Percentiles rank a stretch among this genome's conserved stretches.
Evolutionary conservation across 495 filamentous ascomycete genomes (phyloP).

Genomic region (Talaromyces thailandensis): DNA sequence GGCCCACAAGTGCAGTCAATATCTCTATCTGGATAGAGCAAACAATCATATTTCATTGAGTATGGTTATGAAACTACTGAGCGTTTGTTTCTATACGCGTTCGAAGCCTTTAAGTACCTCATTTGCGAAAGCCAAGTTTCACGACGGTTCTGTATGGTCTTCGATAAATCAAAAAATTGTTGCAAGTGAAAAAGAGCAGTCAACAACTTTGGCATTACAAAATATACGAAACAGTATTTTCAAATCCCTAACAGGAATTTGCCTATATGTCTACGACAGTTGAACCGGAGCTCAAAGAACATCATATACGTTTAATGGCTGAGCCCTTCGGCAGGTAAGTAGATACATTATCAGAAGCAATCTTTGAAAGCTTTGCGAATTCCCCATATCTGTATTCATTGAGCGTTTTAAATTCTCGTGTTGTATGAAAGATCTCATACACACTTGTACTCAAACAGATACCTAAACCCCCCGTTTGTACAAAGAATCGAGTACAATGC

Average conservation of each 20-base stretch:
- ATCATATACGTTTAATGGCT: not conserved
- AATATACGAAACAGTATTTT: not conserved
- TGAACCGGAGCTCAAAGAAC: not conserved
- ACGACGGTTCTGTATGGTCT: not conserved
- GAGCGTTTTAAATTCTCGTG: too few relatives aligned
- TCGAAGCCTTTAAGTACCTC: not conserved
- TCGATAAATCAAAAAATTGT: not conserved
- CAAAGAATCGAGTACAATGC: not conserved
- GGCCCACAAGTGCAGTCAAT: not conserved
- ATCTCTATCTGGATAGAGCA: not conserved
- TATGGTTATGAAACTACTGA: not conserved
- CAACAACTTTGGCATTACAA: not conserved
- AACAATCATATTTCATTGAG: not conserved
- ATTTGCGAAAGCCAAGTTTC: not conserved
- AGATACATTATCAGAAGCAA: too few relatives aligned
- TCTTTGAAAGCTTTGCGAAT: too few relatives aligned
- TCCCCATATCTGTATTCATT: too few relatives aligned
- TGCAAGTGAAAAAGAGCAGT: not conserved
- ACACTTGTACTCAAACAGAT: not conserved
- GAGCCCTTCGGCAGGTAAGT: too few relatives aligned
- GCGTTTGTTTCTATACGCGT: not conserved
- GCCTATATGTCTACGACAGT: not conserved
- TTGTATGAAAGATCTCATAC: too few relatives aligned
- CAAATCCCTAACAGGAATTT: not conserved
- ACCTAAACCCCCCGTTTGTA: not conserved